Conservation (phyloP, 495 filamentous ascomycete species). For the Lophiostoma macrostomum region DNA sequence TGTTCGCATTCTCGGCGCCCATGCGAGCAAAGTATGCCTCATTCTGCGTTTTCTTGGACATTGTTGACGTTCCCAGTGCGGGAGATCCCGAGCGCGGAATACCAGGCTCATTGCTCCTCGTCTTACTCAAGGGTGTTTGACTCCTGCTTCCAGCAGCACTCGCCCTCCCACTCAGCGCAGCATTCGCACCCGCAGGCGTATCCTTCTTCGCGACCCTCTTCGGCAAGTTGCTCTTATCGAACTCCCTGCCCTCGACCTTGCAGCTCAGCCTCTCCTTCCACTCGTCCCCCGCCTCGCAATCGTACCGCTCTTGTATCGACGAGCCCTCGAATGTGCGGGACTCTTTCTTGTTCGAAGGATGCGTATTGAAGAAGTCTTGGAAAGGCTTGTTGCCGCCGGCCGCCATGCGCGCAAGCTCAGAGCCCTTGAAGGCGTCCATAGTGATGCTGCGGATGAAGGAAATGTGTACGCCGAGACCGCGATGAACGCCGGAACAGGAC, state of each 20-base stretch:
- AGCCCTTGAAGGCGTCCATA: conserved; percentile 95
- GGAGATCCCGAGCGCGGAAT: conserved; percentile 35
- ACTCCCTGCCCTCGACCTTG: conserved; percentile 81
- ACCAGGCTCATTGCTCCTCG: conserved; percentile 32
- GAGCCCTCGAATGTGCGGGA: conserved; percentile 64
- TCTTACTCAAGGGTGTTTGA: conserved; percentile 32
- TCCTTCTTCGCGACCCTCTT: conserved; percentile 42
- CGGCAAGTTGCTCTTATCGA: conserved; percentile 57
- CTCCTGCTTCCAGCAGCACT: conserved; percentile 36
- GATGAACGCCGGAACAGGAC: conserved; percentile 90
- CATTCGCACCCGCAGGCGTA: conserved; percentile 7
- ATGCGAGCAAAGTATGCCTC: conserved; percentile 87
- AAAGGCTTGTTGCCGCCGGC: conserved; percentile 83
- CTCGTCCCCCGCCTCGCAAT: conserved; percentile 84
- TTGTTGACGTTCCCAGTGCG: conserved; percentile 24
- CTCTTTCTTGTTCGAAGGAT: conserved; percentile 59
- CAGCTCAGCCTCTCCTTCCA: conserved; percentile 87
- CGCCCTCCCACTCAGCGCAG: conserved; percentile 24
- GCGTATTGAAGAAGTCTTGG: conserved; percentile 75
- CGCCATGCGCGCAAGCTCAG: conserved; percentile 83
- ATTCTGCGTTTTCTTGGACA: conserved; percentile 59
- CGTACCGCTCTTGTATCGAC: conserved; percentile 80
- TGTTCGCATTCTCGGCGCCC: conserved; percentile 73
- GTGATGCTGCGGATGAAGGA: conserved; percentile 94
- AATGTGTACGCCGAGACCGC: conserved; percentile 93